Evolutionary conservation across 371 early-diverging fungal genomes (phyloP).

Genomic region (Parasitella parasitica): DNA sequence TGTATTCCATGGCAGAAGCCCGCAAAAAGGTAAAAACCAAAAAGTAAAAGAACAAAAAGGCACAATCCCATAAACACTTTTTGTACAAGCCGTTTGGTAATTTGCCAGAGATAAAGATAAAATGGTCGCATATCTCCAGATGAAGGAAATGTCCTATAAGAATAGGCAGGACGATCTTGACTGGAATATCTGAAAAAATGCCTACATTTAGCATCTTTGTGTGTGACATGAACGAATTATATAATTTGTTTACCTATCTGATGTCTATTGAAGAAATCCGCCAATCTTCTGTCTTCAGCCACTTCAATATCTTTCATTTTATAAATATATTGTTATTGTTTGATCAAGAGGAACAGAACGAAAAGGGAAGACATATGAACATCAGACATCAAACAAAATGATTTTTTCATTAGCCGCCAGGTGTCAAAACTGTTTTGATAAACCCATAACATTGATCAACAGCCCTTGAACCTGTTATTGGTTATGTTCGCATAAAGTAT

Average conservation of each 20-base stretch:
- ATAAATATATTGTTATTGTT: too few species aligned
- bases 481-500: too few species aligned
- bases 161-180: constrained; percentile 1
- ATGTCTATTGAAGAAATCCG: not conserved
- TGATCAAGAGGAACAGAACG: constrained; percentile 50
- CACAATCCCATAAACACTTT: constrained; percentile 56
- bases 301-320: constrained; percentile 29
- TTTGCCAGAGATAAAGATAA: constrained; percentile 48
- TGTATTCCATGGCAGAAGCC: constrained; percentile 49
- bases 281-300: not conserved
- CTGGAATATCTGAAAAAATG: not conserved
- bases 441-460: not conserved
- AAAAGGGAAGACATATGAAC: constrained; percentile 18
- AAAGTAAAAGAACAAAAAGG: constrained; percentile 61
- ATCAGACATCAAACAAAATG: too few species aligned
- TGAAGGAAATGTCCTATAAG: constrained; percentile 31
- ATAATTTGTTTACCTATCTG: not conserved
- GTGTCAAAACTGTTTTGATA: not conserved
- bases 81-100: constrained; percentile 44
- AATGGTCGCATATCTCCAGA: constrained; percentile 37
- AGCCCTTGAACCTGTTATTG: not conserved
- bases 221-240: too few species aligned
- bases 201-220: not conserved
- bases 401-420: not conserved
- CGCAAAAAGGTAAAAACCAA: constrained; percentile 64